Conservation (phyloP, 73 alveolate species). For the Halteria grandinella region DNA sequence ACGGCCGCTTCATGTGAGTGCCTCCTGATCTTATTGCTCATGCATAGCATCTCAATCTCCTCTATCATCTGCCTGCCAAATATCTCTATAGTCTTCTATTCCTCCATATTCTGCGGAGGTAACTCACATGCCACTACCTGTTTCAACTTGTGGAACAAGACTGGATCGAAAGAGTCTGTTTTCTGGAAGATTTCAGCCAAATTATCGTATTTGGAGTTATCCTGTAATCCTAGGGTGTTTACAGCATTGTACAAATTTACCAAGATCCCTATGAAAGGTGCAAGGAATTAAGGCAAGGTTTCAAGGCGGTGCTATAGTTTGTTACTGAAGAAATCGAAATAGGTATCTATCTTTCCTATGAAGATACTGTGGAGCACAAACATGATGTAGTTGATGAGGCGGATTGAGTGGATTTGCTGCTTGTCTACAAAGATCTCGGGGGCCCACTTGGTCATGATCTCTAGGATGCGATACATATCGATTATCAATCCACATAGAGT, state of each 20-base stretch:
- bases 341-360: background rate
- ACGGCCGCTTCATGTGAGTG: too few species aligned
- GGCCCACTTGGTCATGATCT: background rate
- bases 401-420: conserved; percentile 2
- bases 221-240: conserved; percentile 1
- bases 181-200: conserved; percentile 47
- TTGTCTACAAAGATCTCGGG: conserved; percentile 45
- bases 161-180: conserved; percentile 45
- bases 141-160: conserved; percentile 17
- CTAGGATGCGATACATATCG: conserved; percentile 48
- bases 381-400: conserved; percentile 41
- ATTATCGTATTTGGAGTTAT: conserved; percentile 21
- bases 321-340: conserved; percentile 38
- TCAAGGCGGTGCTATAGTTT: conserved; percentile 16
- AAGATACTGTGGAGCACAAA: conserved; percentile 33
- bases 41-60: conserved; percentile 47
- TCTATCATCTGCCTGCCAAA: conserved; percentile 32
- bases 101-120: conserved; percentile 19
- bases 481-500: conserved; percentile 1
- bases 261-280: conserved; percentile 43
- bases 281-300: conserved; percentile 30
- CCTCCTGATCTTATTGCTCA: conserved; percentile 24
- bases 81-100: background rate
- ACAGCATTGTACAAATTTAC: conserved; percentile 24
- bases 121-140: background rate